A percentile compares a stretch with the other conserved stretches of the same genome.
Conservation (phyloP, 768 basidiomycete species). For the Hypholoma fasciculare region DNA sequence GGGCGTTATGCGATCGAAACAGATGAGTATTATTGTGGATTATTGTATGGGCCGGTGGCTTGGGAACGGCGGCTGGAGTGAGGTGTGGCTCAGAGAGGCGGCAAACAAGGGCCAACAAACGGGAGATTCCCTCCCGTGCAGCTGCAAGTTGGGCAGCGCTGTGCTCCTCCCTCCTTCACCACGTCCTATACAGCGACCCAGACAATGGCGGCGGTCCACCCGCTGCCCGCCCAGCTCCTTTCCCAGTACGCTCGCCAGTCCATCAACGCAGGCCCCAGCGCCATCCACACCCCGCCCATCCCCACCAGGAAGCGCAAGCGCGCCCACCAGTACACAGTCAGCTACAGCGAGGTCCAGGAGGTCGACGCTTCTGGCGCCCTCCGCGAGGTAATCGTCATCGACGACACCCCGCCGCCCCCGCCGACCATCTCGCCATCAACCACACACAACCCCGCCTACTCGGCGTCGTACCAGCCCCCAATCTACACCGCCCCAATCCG, state of each 20-base stretch:
- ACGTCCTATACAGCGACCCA: conserved; percentile 49
- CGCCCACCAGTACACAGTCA: conserved; percentile 77
- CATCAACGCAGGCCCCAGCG: conserved; percentile 58
- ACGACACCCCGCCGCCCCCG: conserved; percentile 86
- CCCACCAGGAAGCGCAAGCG: conserved; percentile 82
- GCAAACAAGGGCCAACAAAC: conserved; percentile 34
- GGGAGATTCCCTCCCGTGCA: conserved; percentile 30
- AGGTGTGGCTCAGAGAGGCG: conserved; percentile 20
- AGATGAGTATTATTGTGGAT: too few species aligned
- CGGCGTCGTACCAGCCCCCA: conserved; percentile 80
- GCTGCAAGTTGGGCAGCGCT: conserved; percentile 29
- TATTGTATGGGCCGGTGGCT: too few species aligned
- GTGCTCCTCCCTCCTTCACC: conserved; percentile 39
- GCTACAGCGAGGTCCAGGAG: conserved; percentile 88
- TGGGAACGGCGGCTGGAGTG: conserved; percentile 3
- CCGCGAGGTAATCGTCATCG: conserved; percentile 89
- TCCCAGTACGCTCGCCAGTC: conserved; percentile 68
- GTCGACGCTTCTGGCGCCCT: conserved; percentile 76
- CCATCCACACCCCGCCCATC: conserved; percentile 71
- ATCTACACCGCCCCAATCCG: conserved; percentile 74
- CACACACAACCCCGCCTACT: conserved; percentile 69
- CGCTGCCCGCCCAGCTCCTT: conserved; percentile 59
- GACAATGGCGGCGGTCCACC: conserved; percentile 75
- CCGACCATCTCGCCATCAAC: conserved; percentile 77
- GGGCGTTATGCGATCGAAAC: too few species aligned